Base-by-base conservation (phyloP, 371 early-diverging fungal genomes). In the Mucor saturninus region DNA sequence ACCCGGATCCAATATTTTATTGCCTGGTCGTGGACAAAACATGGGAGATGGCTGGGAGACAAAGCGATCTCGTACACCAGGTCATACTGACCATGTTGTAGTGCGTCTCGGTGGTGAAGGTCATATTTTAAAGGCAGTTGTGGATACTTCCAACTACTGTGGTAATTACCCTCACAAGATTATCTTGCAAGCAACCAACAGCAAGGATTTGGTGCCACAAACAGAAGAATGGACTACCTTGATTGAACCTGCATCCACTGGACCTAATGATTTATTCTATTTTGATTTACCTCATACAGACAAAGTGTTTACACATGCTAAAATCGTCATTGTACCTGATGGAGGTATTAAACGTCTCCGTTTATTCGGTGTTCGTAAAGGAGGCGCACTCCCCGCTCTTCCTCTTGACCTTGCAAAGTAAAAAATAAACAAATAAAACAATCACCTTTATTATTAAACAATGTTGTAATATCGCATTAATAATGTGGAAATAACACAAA, bases 111-210 rank as follows among this genome's bases (percentile, higher is more conserved):
- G 94, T 51, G 81, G 73, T 65, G 75, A 83, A n/a, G 94, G 93
- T 5, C 88, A 84, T 63, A 68, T 96, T 15, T 73, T 90, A 13
- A 81, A 88, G 64, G 83, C 90, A 32, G 90, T 89, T 52, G 75
- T 97, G 15, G 97, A 97, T 67, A 96, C 96, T 6, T 86, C 86
- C 45, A 85, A 90, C 60, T 95, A 86, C 75, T 87, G 89, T 70
- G 97, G 97, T 57, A 94, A 94, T 77, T 92, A 85, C 67, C 96
- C 97, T 30, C 84, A 92, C 69, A 78, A 84, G 35, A 85, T 89
- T 31, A 62, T 80, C 29, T 72, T 93, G 43, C 80, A 89, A 55
- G 90, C 83, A 21, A 78, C 80, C 38, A 49, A 53, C 38, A 65
- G 78, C 8, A 73, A 67, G n/a, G 28, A 67, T 10, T 83, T 85